These are phyloP conservation scores for Populus hybrid DNA, from an alignment of 441 rosid genomes.

Conservation along the genomic window DNA sequence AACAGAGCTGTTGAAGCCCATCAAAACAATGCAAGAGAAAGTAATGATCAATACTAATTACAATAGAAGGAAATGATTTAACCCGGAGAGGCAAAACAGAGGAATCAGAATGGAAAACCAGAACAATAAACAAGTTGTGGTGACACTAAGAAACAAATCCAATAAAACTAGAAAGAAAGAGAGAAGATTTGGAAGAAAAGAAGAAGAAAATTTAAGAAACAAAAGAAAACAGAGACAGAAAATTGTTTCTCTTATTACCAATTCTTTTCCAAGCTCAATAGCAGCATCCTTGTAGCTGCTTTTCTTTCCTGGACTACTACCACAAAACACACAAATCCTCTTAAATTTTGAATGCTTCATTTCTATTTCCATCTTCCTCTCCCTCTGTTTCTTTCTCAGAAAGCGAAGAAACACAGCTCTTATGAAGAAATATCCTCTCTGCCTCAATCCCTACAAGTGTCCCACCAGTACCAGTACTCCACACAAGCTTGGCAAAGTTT, in stretches of 20 bases:
- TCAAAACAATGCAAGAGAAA: not conserved
- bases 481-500: not conserved
- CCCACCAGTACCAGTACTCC: constrained; percentile 3
- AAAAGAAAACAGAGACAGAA: not conserved
- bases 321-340: constrained; percentile 90
- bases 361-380: constrained; percentile 47
- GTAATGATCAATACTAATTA: not conserved
- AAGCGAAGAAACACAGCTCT: not conserved
- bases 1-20: not conserved
- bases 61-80: not conserved
- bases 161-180: not conserved
- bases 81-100: not conserved
- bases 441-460: not conserved
- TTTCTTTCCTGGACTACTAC: constrained; percentile 86
- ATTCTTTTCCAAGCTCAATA: constrained; percentile 75
- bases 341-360: constrained; percentile 57
- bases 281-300: constrained; percentile 76
- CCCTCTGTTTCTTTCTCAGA: not conserved
- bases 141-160: not conserved
- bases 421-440: not conserved
- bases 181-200: too few relatives aligned
- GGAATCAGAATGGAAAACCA: not conserved
- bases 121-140: not conserved
- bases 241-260: constrained; percentile 37
- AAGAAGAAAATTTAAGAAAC: not conserved